phyloP scores from a whole-genome alignment of 129 eudicot genomes.

The Flaveria sonorensis region DNA sequence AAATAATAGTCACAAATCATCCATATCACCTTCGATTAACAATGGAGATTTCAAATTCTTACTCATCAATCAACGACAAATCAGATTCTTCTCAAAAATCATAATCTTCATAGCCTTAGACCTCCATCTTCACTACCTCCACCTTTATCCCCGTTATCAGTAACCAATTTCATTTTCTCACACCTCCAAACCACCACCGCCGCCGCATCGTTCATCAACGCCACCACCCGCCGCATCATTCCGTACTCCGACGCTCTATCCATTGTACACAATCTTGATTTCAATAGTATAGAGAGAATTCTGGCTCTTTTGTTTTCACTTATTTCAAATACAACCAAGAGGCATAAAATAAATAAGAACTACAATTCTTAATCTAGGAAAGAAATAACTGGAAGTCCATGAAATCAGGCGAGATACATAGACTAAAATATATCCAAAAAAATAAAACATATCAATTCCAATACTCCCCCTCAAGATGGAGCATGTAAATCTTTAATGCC shows the following conservation, averaged over 20 bases:
- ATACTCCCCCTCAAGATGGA: too few relatives aligned
- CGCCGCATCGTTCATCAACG: conserved; percentile 44
- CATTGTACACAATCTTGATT: conserved; percentile 2
- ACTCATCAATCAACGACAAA: conserved; percentile 31
- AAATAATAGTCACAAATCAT: background rate
- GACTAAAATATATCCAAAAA: too few relatives aligned
- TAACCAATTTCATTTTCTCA: conserved; percentile 47
- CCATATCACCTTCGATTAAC: background rate
- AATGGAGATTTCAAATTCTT: conserved; percentile 10
- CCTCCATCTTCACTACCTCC: conserved; percentile 45
- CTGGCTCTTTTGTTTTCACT: too few relatives aligned
- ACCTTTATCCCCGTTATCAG: conserved; percentile 34
- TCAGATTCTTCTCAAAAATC: conserved; percentile 38
- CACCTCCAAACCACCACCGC: conserved; percentile 22
- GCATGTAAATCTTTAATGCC: too few relatives aligned
- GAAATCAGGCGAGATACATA: too few relatives aligned
- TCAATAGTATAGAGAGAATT: too few relatives aligned
- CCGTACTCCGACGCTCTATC: conserved; percentile 33
- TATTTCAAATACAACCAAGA: too few relatives aligned
- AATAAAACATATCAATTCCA: too few relatives aligned
- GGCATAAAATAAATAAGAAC: too few relatives aligned
- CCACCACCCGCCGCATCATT: conserved; percentile 42
- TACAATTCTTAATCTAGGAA: too few relatives aligned
- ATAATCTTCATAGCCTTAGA: conserved; percentile 44
- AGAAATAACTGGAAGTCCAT: too few relatives aligned